Evolutionary conservation across 169 alveolate species (phyloP).

Genomic region (Plasmodium vinckei): DNA sequence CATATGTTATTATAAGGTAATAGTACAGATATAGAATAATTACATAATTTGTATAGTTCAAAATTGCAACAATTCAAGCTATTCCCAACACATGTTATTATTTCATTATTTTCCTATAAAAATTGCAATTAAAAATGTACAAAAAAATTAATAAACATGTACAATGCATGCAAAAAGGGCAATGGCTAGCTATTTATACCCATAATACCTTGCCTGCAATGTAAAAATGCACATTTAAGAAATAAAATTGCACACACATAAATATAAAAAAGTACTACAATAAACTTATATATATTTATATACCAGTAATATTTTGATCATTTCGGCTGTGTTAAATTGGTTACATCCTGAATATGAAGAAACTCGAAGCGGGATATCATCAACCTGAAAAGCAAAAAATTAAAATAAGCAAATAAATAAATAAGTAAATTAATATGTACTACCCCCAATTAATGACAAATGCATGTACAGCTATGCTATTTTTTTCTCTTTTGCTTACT

Average conservation of each 20-base stretch:
- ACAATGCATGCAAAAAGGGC: not conserved
- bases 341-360: slow-evolving; percentile 76
- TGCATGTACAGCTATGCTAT: too few species aligned
- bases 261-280: too few species aligned
- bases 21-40: slow-evolving; percentile 42
- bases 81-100: slow-evolving; percentile 80
- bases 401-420: not conserved
- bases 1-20: slow-evolving; percentile 43
- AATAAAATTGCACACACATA: too few species aligned
- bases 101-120: slow-evolving; percentile 78
- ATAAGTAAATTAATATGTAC: not conserved
- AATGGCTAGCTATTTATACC: not conserved
- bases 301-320: slow-evolving; percentile 79
- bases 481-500: slow-evolving; percentile 4
- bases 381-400: slow-evolving; percentile 13
- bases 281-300: too few species aligned
- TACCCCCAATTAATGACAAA: not conserved
- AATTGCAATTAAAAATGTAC: too few species aligned
- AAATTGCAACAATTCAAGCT: slow-evolving; percentile 77
- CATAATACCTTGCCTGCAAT: not conserved
- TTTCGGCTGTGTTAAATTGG: slow-evolving; percentile 77
- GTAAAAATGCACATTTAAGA: too few species aligned
- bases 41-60: slow-evolving; percentile 75
- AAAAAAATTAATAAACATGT: not conserved
- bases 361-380: slow-evolving; percentile 77